Percentiles rank a stretch among this genome's conserved stretches.
These are phyloP conservation scores for Fraxinus baroniana DNA, from an alignment of 305 asterid species.

Conservation along the genomic window DNA sequence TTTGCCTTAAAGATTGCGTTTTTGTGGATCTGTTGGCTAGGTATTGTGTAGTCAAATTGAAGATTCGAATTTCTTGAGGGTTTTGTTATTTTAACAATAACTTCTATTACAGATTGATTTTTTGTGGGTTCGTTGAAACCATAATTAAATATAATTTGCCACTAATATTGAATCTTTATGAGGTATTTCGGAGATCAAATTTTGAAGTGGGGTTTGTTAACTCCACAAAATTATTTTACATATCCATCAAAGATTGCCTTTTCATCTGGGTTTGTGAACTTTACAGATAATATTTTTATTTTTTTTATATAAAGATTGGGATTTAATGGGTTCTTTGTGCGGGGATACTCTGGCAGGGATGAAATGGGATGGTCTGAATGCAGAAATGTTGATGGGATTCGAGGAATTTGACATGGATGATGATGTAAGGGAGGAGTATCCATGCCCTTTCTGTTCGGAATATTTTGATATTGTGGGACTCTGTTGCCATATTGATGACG, in stretches of 20 bases:
- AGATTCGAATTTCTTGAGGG: slow-evolving; percentile 6
- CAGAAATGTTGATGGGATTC: slow-evolving; percentile 85
- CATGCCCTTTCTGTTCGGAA: slow-evolving; percentile 81
- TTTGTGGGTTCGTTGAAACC: no score
- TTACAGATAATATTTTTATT: neutral
- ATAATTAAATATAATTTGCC: no score
- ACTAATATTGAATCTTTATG: no score
- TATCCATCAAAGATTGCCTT: neutral
- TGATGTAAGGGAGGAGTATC: slow-evolving; percentile 72
- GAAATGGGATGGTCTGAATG: slow-evolving; percentile 67
- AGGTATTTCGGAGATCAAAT: no score
- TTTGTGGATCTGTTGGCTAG: neutral
- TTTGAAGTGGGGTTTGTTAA: neutral
- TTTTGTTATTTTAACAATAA: slow-evolving; percentile 9
- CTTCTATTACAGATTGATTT: no score
- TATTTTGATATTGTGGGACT: slow-evolving; percentile 83
- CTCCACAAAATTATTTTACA: neutral
- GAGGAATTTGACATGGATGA: slow-evolving; percentile 75
- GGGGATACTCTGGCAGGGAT: slow-evolving; percentile 38
- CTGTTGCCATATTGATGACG: slow-evolving; percentile 94
- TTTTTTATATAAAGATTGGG: neutral
- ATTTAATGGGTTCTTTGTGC: slow-evolving; percentile 8
- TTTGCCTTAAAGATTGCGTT: slow-evolving; percentile 19
- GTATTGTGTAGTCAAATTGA: neutral
- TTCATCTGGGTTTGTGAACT: neutral